Base-by-base conservation (phyloP, 805 yeast species). In the Ogataea neopini region DNA sequence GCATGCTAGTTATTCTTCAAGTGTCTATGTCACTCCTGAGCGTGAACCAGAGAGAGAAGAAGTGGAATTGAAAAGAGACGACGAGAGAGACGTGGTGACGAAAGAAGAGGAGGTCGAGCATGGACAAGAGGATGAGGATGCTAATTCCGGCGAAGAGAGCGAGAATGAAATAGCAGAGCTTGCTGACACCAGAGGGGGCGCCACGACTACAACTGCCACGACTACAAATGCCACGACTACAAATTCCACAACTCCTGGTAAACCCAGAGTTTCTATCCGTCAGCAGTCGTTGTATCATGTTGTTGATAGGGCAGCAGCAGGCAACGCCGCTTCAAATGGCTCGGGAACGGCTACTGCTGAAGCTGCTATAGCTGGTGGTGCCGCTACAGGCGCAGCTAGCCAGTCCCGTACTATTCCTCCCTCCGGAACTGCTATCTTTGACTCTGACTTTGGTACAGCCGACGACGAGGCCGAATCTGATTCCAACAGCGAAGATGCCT, bases 401-500 rank as follows among this genome's bases (percentile, higher is more conserved):
- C 6, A 8, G 5, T 10, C 30, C 14, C 30, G 30, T n/a, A 28
- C 13, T n/a, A 25, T 52, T 42, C 37, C 42, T 10, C 49, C 38
- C 10, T 45, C 55, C 2, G 59, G 54, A 33, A 53, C 61, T 2
- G 41, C 53, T 6, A 48, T 28, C 23, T 53, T 51, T 28, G 22
- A 55, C 20, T 40, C 45, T 35, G 49, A 50, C 43, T 38, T 57
- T 35, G 43, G 40, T 19, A 39, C 40, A n/a, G 59, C 47, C 17
- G 33, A 44, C 15, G 61, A 51, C 23, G 35, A 38, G 6, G 47
- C 48, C 25, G 58, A 50, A 7, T 57, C 50, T 6, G 60, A 51
- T 19, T 63, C 61, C 28, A 59, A 52, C 11, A 8, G n/a, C 6
- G 64, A 63, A 30, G 69, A 66, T 44, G 66, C 68, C 2, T 66